These are phyloP conservation scores for Corymbia calophylla DNA, from an alignment of 441 rosid genomes.

Conservation along the genomic window DNA sequence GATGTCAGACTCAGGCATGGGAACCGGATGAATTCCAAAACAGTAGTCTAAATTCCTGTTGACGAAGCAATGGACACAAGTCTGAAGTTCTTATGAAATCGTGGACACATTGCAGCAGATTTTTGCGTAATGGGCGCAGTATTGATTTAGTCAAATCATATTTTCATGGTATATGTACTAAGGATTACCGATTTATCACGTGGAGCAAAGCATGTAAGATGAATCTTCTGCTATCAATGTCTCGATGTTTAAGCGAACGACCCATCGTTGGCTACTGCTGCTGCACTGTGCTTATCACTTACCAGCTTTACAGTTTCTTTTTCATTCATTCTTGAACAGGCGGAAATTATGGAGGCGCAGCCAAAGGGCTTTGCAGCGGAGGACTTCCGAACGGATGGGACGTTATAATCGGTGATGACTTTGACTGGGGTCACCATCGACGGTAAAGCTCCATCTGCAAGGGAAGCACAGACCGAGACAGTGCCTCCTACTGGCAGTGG, in stretches of 20 bases:
- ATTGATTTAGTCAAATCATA: neutral
- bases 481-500: too few species aligned
- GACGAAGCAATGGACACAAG: neutral
- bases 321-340: neutral
- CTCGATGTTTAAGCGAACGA: neutral
- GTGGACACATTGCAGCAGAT: neutral
- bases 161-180: rapidly evolving
- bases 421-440: too few species aligned
- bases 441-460: too few species aligned
- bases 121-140: neutral
- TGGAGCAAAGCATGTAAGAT: neutral
- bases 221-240: neutral
- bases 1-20: neutral
- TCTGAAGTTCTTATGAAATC: neutral
- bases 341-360: neutral
- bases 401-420: neutral
- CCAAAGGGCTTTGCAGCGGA: neutral
- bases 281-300: neutral
- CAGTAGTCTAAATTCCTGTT: neutral
- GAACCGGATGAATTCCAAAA: neutral
- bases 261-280: neutral
- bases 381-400: neutral
- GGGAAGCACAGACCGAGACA: too few species aligned
- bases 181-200: neutral
- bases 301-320: neutral